Evolutionary conservation across 768 basidiomycete genomes (phyloP).

Genomic region (Naganishia vishniacii): DNA sequence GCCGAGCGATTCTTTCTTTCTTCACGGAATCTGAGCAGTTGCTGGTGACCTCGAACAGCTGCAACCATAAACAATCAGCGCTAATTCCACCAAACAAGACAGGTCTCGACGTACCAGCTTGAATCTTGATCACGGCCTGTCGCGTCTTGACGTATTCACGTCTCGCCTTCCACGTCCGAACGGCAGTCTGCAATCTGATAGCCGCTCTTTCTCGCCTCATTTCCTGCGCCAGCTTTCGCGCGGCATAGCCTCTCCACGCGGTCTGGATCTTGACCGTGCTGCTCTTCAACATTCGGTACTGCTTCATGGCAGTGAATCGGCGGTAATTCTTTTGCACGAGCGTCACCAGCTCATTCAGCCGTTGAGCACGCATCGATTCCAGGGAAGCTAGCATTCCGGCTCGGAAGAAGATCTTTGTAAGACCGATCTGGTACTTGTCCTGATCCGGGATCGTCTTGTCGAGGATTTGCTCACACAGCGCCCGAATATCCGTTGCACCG

Average conservation of each 20-base stretch:
- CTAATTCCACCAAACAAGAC: background rate
- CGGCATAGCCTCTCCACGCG: constrained; percentile 86
- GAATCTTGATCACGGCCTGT: constrained; percentile 64
- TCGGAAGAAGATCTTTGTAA: constrained; percentile 98
- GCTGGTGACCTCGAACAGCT: constrained; percentile 46
- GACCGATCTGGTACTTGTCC: constrained; percentile 94
- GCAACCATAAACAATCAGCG: background rate
- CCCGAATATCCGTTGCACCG: constrained; percentile 46
- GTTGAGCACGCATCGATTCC: constrained; percentile 70
- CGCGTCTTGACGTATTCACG: constrained; percentile 62
- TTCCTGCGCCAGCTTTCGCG: constrained; percentile 63
- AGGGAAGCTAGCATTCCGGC: constrained; percentile 97
- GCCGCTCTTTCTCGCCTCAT: constrained; percentile 72
- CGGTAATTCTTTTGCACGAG: constrained; percentile 97
- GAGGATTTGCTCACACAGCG: constrained; percentile 77
- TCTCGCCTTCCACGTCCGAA: constrained; percentile 69
- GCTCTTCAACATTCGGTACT: constrained; percentile 63
- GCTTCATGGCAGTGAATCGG: constrained; percentile 73
- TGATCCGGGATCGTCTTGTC: constrained; percentile 80
- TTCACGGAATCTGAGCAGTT: constrained; percentile 54
- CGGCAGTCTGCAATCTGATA: constrained; percentile 65
- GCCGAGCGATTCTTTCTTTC: constrained; percentile 61
- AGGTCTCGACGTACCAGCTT: constrained; percentile 65
- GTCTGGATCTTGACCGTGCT: constrained; percentile 83
- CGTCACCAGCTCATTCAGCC: constrained; percentile 84